Evolutionary conservation across 164 flowering plant species (phyloP).

Genomic region (Nymphaea thermarum): DNA sequence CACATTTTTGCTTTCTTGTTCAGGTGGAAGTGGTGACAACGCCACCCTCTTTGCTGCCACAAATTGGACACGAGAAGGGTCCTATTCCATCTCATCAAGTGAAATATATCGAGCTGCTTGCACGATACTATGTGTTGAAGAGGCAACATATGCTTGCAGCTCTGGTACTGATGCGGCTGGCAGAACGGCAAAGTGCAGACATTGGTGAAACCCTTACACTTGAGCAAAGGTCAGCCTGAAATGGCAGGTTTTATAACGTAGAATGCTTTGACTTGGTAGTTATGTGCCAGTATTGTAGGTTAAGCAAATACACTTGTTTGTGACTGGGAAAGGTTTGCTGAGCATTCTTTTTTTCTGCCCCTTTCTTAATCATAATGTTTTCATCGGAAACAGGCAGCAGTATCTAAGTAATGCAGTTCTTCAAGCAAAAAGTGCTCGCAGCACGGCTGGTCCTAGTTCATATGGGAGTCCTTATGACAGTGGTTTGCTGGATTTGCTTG

Average conservation of each 20-base stretch:
- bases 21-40: constrained; percentile 21
- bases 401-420: constrained; percentile 93
- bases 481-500: constrained; percentile 85
- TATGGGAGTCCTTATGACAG: constrained; percentile 38
- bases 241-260: background rate
- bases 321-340: background rate
- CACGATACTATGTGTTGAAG: constrained; percentile 85
- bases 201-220: constrained; percentile 46
- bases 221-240: constrained; percentile 54
- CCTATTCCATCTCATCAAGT: constrained; percentile 36
- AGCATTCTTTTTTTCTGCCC: too few relatives aligned
- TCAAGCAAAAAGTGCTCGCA: constrained; percentile 86
- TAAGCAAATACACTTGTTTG: too few relatives aligned
- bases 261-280: background rate
- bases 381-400: constrained; percentile 47
- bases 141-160: constrained; percentile 92
- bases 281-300: background rate
- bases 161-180: constrained; percentile 72
- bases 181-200: constrained; percentile 72
- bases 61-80: constrained; percentile 6
- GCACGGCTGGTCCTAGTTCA: constrained; percentile 39
- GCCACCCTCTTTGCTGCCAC: constrained; percentile 8
- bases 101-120: constrained; percentile 84
- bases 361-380: background rate
- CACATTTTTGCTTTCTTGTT: background rate